Base-by-base conservation (phyloP, 257 asterid species). In the Forsythia suspensa region DNA sequence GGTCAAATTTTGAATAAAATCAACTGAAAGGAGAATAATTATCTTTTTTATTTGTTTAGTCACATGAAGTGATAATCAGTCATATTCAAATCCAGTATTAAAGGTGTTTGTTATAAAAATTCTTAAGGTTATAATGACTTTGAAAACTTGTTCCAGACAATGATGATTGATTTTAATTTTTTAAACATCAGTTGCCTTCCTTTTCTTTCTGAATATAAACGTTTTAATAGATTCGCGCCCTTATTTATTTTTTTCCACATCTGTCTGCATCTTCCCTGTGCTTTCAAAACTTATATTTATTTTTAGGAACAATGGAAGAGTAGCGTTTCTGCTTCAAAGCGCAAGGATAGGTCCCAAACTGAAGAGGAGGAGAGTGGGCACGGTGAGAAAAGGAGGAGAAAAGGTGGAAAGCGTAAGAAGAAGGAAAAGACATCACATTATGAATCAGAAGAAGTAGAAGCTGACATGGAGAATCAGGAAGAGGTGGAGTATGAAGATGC, bases 221-320 rank as follows among this genome's bases (percentile, higher is more conserved):
- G 44, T 6, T 63, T 2, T 13, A 21, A 61, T n/a, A 57, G 66
- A 57, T 57, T 57, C 18, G 1, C 7, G 12, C 66, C 66, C 29
- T 39, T 57, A n/a, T 16, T 57, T 16, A 8, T 16, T 57, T 57
- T n/a, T 18, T n/a, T 6, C 11, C 66, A 5, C 29, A 18, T 55
- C 29, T 63, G 37, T 11, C 37, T 8, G 12, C 70, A 63, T 24
- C 70, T 29, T 73, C 18, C 18, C 71, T 9, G 7, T 48, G 63
- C 40, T 43, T 18, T 65, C 15, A 77, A 68, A 36, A 11, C 15
- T 76, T 71, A 37, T 16, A 2, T 71, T 46, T 78, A 18, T 70
- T 66, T 78, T 21, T 67, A 95, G 99, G 97, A 94, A 89, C 98
- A 92, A 92, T 91, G 97, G 99, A 94, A 90, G 90, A 90, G 90